Evolutionary conservation across 306 rosid genomes (phyloP).

Genomic region (Ochetophila trinervis): DNA sequence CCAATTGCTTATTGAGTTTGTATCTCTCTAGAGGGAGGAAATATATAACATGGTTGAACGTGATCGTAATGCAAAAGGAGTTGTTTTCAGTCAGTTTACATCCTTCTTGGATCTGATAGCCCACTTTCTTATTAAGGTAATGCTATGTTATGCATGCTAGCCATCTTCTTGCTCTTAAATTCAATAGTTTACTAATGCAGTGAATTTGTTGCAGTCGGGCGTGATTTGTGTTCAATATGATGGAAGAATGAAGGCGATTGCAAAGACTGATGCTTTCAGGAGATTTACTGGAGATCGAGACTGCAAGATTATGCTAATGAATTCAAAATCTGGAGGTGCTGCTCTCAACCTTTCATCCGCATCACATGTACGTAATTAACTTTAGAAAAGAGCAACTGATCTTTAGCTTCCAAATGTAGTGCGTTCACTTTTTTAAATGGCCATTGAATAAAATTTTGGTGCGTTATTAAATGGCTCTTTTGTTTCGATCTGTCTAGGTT

Average conservation of each 20-base stretch:
- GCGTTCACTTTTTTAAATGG: too few relatives aligned
- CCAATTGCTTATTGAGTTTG: conserved; percentile 20
- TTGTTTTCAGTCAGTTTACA: conserved; percentile 94
- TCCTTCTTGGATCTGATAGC: conserved; percentile 90
- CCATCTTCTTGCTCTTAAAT: conserved; percentile 9
- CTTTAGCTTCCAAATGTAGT: too few relatives aligned
- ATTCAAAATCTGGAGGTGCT: conserved; percentile 94
- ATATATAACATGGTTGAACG: conserved; percentile 82
- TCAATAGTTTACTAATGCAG: conserved; percentile 14
- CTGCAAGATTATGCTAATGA: conserved; percentile 90
- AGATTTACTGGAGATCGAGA: conserved; percentile 72
- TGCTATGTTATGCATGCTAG: background rate
- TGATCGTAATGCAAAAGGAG: conserved; percentile 93
- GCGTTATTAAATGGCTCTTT: background rate
- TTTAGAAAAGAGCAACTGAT: too few relatives aligned
- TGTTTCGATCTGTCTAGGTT: conserved; percentile 43
- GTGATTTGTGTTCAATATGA: conserved; percentile 69
- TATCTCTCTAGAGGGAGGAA: conserved; percentile 76
- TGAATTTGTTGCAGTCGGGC: conserved; percentile 62
- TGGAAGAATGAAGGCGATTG: conserved; percentile 80
- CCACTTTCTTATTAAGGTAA: conserved; percentile 70
- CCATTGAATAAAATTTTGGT: background rate
- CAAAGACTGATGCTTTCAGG: conserved; percentile 68
- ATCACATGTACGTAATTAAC: conserved; percentile 59
- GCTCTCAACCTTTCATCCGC: conserved; percentile 92